Conservation (phyloP, 129 eudicot species). For the Flaveria trinervia region DNA sequence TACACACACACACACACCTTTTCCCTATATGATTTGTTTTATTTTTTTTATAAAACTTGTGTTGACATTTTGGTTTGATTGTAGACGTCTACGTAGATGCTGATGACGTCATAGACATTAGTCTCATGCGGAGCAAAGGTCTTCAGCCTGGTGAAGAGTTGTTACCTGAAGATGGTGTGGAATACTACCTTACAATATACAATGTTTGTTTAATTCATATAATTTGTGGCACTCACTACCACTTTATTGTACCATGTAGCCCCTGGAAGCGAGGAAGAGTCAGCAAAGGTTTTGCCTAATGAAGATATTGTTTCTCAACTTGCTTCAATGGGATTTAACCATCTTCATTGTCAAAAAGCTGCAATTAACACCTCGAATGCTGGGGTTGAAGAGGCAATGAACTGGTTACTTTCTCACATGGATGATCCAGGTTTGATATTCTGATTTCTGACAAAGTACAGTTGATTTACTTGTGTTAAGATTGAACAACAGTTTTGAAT, state of each 20-base stretch:
- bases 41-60: slow-evolving; percentile 1
- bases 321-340: slow-evolving; percentile 75
- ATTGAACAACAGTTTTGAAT: neutral
- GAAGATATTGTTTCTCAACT: slow-evolving; percentile 85
- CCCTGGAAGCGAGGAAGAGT: slow-evolving; percentile 44
- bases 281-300: slow-evolving; percentile 47
- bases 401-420: slow-evolving; percentile 95
- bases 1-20: slow-evolving; percentile 20
- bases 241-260: slow-evolving; percentile 37
- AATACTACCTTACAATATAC: neutral
- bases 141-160: slow-evolving; percentile 95
- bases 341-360: slow-evolving; percentile 88
- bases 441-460: slow-evolving; percentile 5
- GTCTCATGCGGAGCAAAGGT: slow-evolving; percentile 92
- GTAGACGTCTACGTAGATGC: slow-evolving; percentile 90
- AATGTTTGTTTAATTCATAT: neutral
- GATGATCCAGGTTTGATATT: slow-evolving; percentile 76
- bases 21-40: neutral
- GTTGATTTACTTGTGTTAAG: neutral
- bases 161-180: slow-evolving; percentile 79
- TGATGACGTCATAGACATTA: slow-evolving; percentile 85
- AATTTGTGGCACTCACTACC: neutral
- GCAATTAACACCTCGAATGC: slow-evolving; percentile 79
- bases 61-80: slow-evolving; percentile 28
- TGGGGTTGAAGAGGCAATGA: slow-evolving; percentile 97